A percentile compares a stretch with the other conserved stretches of the same genome.
Evolutionary conservation across 2,329 filamentous ascomycete species (phyloP).

Genomic region (Diaporthe amygdali): DNA sequence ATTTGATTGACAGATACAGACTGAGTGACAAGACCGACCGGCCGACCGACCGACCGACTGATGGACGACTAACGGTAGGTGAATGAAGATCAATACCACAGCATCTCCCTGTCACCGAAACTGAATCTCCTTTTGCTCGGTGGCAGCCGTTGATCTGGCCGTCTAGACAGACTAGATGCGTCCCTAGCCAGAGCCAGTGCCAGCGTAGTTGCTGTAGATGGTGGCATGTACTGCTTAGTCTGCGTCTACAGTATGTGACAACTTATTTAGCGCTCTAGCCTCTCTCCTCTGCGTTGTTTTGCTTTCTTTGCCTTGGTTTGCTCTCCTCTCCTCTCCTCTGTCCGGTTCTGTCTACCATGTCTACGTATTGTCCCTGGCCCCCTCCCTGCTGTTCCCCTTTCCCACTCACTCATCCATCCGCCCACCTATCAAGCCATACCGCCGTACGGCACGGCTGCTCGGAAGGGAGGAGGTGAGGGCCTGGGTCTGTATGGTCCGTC

Average conservation of each 20-base stretch:
- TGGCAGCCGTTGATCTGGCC: not conserved
- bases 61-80: not conserved
- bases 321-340: too few relatives aligned
- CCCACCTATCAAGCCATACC: not conserved
- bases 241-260: too few relatives aligned
- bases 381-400: not conserved
- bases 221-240: too few relatives aligned
- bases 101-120: not conserved
- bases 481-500: too few relatives aligned
- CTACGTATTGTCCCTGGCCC: too few relatives aligned
- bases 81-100: not conserved
- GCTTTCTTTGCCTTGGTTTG: too few relatives aligned
- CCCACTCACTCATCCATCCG: not conserved
- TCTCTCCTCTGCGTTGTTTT: too few relatives aligned
- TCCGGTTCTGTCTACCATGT: too few relatives aligned
- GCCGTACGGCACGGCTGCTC: not conserved
- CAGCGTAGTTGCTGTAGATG: too few relatives aligned
- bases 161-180: not conserved
- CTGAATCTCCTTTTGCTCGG: not conserved
- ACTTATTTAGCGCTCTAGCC: not conserved
- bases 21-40: not conserved
- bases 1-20: not conserved
- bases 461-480: not conserved
- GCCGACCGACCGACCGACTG: not conserved
- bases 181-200: too few relatives aligned